Conservation (phyloP, 2,329 filamentous ascomycete genomes). For the Fusarium longipes region DNA sequence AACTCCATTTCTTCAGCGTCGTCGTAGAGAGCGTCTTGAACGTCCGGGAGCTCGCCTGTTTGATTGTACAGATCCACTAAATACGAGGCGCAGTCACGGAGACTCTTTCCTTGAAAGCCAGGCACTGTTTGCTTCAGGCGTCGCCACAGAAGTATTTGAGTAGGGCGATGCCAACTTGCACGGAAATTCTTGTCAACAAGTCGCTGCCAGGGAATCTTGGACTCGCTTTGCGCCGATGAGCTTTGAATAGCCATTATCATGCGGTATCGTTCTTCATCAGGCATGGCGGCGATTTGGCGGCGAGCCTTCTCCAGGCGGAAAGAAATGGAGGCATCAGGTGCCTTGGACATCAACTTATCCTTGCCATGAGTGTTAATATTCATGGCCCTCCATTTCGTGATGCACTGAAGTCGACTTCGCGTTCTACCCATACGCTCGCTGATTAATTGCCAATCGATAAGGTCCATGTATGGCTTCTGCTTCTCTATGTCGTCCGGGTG, state of each 20-base stretch:
- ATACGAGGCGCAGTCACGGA: constrained; percentile 52
- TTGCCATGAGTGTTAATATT: constrained; percentile 51
- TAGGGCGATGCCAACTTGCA: constrained; percentile 52
- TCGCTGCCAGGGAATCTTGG: constrained; percentile 62
- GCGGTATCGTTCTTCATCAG: constrained; percentile 57
- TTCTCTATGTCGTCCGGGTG: constrained; percentile 49
- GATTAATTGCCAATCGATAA: constrained; percentile 74
- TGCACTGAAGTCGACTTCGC: constrained; percentile 74
- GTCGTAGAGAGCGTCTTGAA: constrained; percentile 47
- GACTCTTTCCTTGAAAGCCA: constrained; percentile 46
- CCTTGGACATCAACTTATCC: constrained; percentile 49
- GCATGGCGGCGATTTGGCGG: constrained; percentile 56
- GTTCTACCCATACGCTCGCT: constrained; percentile 70
- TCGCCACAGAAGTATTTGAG: constrained; percentile 55
- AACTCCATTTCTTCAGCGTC: constrained; percentile 51
- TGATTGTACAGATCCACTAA: constrained; percentile 52
- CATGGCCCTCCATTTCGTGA: constrained; percentile 71
- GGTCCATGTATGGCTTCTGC: constrained; percentile 59
- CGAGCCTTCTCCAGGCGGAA: constrained; percentile 59
- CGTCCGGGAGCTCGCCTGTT: constrained; percentile 50
- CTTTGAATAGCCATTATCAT: constrained; percentile 58
- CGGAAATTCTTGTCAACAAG: constrained; percentile 57
- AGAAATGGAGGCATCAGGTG: constrained; percentile 51
- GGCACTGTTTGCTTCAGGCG: constrained; percentile 53
- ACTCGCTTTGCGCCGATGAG: constrained; percentile 55